Percentiles rank a stretch among this genome's conserved stretches.
Evolutionary conservation across 176 grass and related monocot genomes (phyloP).

Genomic region (Zizania latifolia): DNA sequence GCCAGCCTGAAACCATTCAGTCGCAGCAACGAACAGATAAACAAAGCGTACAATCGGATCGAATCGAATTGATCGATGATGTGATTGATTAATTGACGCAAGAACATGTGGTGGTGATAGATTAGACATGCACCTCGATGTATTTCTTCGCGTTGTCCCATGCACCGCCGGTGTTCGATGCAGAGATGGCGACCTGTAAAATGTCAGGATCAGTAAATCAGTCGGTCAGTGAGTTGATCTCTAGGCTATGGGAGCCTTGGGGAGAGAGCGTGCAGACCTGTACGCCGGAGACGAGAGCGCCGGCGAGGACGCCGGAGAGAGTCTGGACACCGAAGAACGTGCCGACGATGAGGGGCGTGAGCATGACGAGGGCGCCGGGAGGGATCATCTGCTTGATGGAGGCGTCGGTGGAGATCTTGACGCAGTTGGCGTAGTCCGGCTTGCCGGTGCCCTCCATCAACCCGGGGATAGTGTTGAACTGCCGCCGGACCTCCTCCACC

Average conservation of each 20-base stretch:
- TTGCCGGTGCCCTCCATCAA: constrained; percentile 35
- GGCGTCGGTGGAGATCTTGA: constrained; percentile 51
- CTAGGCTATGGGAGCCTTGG: background rate
- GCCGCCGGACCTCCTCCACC: constrained; percentile 48
- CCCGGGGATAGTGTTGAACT: constrained; percentile 44
- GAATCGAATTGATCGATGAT: no score
- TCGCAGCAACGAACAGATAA: background rate
- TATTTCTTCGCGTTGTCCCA: constrained; percentile 68
- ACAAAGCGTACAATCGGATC: no score
- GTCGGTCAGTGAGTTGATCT: no score
- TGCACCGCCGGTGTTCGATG: constrained; percentile 45
- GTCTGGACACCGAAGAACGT: constrained; percentile 46
- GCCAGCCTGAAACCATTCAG: constrained; percentile 18
- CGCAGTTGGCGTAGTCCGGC: constrained; percentile 42
- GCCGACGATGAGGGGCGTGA: constrained; percentile 43
- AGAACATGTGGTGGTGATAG: no score
- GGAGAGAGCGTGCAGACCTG: background rate
- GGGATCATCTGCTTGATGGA: constrained; percentile 50
- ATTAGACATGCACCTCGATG: constrained; percentile 37
- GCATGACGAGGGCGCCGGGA: constrained; percentile 49
- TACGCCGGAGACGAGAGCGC: constrained; percentile 42
- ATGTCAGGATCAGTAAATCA: background rate
- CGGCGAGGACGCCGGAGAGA: constrained; percentile 42
- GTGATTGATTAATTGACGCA: background rate
- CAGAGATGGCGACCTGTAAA: constrained; percentile 44